Percentiles rank a stretch among this genome's conserved stretches.
Conservation (phyloP, 805 yeast genomes). For the Wickerhamiella shivajii region DNA sequence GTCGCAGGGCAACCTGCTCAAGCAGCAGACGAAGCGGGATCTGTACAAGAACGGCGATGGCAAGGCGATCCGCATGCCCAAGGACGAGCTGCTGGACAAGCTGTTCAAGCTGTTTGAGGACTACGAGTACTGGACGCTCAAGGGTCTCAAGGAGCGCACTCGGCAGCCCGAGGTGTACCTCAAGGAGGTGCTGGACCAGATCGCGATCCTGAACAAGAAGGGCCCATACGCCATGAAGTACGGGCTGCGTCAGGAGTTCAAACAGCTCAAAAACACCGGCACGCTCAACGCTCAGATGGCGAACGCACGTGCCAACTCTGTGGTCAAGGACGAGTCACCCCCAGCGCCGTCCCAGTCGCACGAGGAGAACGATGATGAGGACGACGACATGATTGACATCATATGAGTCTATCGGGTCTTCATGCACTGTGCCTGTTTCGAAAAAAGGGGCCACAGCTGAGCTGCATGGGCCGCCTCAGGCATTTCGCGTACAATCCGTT, state of each 20-base stretch:
- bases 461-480: too few species aligned
- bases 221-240: constrained; percentile 94
- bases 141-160: constrained; percentile 85
- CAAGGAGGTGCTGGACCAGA: constrained; percentile 78
- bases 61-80: constrained; percentile 87
- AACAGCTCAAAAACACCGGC: too few species aligned
- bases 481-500: too few species aligned
- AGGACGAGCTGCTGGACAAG: constrained; percentile 76
- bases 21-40: constrained; percentile 21
- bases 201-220: constrained; percentile 78
- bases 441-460: too few species aligned
- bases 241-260: constrained; percentile 79
- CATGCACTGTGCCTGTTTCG: too few species aligned
- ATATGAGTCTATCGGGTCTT: too few species aligned
- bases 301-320: too few species aligned
- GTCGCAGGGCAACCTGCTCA: constrained; percentile 19
- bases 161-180: constrained; percentile 84
- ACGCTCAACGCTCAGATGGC: too few species aligned
- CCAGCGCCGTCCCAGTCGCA: too few species aligned
- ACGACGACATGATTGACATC: too few species aligned
- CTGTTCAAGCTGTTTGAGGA: constrained; percentile 84
- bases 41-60: constrained; percentile 40
- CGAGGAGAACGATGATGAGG: too few species aligned
- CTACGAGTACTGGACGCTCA: constrained; percentile 92
- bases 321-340: too few species aligned